Evolutionary conservation across 306 rosid genomes (phyloP), one percentile per base, ranked within the genome.

Genomic region (Vicia faba): DNA sequence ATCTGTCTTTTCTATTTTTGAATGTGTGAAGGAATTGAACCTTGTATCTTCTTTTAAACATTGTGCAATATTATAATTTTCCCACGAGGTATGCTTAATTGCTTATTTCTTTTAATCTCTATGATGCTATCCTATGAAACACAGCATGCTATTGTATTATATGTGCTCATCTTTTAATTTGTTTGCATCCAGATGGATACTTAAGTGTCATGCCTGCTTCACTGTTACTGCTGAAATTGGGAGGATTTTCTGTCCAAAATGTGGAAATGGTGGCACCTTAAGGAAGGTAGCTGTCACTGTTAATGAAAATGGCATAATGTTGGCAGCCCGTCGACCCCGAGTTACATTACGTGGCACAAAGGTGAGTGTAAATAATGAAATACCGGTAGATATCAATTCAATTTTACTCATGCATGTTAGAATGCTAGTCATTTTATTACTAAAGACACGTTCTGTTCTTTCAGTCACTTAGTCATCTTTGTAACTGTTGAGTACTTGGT

Each of bases 251-350:
- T 88, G 99, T 73, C 96, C 97, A 1, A 90, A 90, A 63, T 90
- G 99, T 80, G 99, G 99, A 76, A 95, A 90, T 75, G 99, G 99
- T 66, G 99, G 97, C 62, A 95, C 97, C 74, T 78, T 95, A 76
- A 92, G 89, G 31, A 95, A 95, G 82, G 97, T 95, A 14, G 99
- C 99, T 39, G 99, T 95, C 75, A 95, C 96, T 38, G 97, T 95
- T 69, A 95, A 92, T 64, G 97, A 95, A 77, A 95, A 90, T 78
- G 99, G 97, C 74, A 66, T 90, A 76, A 74, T 85, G 62, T 44
- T 86, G 72, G 91, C 92, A 13, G 92, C 79, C 35, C 95, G 91
- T 41, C 82, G 83, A 53, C 96, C 97, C 8, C 82, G 91, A 64
- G 66, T 88, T 53, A 79, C 73, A 26, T 65, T 95, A 77, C 97